phyloP scores from a whole-genome alignment of 495 filamentous ascomycete genomes.

The Hypoxylon fuscum region DNA sequence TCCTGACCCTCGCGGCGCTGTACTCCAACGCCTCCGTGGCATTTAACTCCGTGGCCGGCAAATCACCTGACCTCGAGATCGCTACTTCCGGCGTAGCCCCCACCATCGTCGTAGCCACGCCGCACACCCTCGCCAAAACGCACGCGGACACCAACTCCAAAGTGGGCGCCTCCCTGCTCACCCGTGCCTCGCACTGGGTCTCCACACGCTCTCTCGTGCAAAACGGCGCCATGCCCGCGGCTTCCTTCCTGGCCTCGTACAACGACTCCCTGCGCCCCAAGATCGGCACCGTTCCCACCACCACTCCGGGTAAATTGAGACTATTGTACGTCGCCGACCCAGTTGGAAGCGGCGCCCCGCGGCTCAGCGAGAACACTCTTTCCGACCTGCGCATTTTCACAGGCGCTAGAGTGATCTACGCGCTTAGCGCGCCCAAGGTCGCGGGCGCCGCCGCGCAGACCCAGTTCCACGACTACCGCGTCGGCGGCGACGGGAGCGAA shows the following conservation, averaged over 20 bases:
- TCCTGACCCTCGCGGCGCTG: conserved; percentile 82
- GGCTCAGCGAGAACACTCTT: conserved; percentile 70
- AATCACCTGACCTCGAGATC: conserved; percentile 71
- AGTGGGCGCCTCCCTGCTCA: conserved; percentile 58
- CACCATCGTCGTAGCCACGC: conserved; percentile 83
- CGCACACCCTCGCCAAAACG: conserved; percentile 73
- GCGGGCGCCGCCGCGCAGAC: conserved; percentile 88
- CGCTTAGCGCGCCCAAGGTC: conserved; percentile 79
- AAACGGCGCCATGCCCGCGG: conserved; percentile 75
- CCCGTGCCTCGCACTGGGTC: conserved; percentile 66
- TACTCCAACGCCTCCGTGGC: conserved; percentile 86
- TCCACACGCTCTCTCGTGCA: conserved; percentile 72
- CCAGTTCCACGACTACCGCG: conserved; percentile 85
- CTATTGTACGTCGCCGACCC: conserved; percentile 74
- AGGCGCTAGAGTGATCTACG: conserved; percentile 83
- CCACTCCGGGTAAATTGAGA: conserved; percentile 75
- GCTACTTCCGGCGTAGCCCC: conserved; percentile 79
- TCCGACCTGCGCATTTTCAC: conserved; percentile 84
- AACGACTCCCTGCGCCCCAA: conserved; percentile 67
- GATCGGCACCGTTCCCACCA: conserved; percentile 60
- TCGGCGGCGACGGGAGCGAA: conserved; percentile 57
- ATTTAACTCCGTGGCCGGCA: conserved; percentile 84
- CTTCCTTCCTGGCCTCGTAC: conserved; percentile 68
- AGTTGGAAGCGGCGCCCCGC: conserved; percentile 58
- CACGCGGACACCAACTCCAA: conserved; percentile 62